phyloP scores from a whole-genome alignment of 176 grass and related monocot species.

The Oryza australiensis region DNA sequence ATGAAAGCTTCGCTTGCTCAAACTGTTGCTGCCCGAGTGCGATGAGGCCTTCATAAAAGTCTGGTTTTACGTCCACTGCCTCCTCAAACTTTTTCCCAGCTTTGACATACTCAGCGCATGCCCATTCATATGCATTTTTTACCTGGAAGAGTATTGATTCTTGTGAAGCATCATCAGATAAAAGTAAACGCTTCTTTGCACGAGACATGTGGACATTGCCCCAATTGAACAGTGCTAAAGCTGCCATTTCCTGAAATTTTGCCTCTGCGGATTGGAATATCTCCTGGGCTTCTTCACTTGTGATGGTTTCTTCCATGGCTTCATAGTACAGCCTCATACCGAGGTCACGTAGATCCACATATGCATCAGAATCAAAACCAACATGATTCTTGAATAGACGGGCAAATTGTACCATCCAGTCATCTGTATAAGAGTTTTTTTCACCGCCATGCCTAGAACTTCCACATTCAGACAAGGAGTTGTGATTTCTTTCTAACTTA shows the following conservation, averaged over 20 bases:
- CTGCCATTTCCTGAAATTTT: conserved; percentile 91
- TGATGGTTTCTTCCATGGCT: conserved; percentile 87
- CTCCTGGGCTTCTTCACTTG: conserved; percentile 85
- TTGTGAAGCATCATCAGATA: conserved; percentile 57
- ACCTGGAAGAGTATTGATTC: conserved; percentile 53
- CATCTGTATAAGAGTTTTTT: conserved; percentile 40
- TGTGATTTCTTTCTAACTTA: conserved; percentile 37
- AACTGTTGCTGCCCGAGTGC: conserved; percentile 80
- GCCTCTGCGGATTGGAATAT: conserved; percentile 68
- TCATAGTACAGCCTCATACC: conserved; percentile 72
- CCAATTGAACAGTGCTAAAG: conserved; percentile 82
- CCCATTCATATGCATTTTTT: conserved; percentile 73
- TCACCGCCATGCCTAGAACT: conserved; percentile 40
- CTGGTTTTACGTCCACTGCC: conserved; percentile 68
- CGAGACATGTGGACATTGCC: conserved; percentile 85
- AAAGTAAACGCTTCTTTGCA: conserved; percentile 63
- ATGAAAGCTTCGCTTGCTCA: conserved; percentile 91
- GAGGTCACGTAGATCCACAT: conserved; percentile 67
- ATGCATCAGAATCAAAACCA: conserved; percentile 72
- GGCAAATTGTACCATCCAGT: conserved; percentile 86
- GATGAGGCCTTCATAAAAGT: conserved; percentile 82
- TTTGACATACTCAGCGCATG: conserved; percentile 63
- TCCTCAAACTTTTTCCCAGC: conserved; percentile 78
- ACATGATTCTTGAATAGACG: conserved; percentile 78
- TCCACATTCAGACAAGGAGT: conserved; percentile 41